A percentile compares a stretch with the other conserved stretches of the same genome.
phyloP scores from a whole-genome alignment of 768 basidiomycete genomes.

The Clathrus columnatus region DNA sequence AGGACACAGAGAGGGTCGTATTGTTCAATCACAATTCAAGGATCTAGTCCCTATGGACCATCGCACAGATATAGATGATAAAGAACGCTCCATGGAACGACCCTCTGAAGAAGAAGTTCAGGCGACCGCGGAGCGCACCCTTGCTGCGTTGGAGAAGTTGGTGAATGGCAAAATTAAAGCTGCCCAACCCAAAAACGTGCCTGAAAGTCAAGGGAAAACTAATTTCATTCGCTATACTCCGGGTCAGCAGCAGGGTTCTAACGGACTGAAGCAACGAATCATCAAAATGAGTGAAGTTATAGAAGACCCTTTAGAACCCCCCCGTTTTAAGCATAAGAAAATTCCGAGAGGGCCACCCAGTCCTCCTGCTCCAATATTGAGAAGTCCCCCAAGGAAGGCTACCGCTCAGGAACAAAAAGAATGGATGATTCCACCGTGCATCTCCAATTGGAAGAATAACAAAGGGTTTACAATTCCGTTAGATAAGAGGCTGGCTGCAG shows the following conservation, averaged over 20 bases:
- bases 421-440: conserved; percentile 99
- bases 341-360: conserved; percentile 94
- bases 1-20: conserved; percentile 79
- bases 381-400: conserved; percentile 92
- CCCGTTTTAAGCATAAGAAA: conserved; percentile 97
- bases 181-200: conserved; percentile 93
- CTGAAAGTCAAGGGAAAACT: conserved; percentile 74
- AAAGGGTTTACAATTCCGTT: conserved; percentile 99
- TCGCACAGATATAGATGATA: conserved; percentile 78
- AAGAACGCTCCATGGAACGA: conserved; percentile 71
- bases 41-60: conserved; percentile 90
- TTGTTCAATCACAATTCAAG: conserved; percentile 93
- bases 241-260: conserved; percentile 67
- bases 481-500: conserved; percentile 95
- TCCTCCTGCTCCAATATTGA: conserved; percentile 90
- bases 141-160: conserved; percentile 85
- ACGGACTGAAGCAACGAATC: conserved; percentile 81
- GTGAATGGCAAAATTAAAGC: conserved; percentile 97
- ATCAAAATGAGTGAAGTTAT: conserved; percentile 99
- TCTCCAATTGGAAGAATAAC: conserved; percentile 99
- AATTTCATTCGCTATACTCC: conserved; percentile 95
- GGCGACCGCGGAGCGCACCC: conserved; percentile 84
- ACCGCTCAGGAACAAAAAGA: conserved; percentile 98
- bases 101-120: conserved; percentile 92
- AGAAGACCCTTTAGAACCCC: conserved; percentile 95